Percentiles rank a stretch among this genome's conserved stretches.
phyloP scores from a whole-genome alignment of 2,329 filamentous ascomycete species.

The Bipolaris oryzae region DNA sequence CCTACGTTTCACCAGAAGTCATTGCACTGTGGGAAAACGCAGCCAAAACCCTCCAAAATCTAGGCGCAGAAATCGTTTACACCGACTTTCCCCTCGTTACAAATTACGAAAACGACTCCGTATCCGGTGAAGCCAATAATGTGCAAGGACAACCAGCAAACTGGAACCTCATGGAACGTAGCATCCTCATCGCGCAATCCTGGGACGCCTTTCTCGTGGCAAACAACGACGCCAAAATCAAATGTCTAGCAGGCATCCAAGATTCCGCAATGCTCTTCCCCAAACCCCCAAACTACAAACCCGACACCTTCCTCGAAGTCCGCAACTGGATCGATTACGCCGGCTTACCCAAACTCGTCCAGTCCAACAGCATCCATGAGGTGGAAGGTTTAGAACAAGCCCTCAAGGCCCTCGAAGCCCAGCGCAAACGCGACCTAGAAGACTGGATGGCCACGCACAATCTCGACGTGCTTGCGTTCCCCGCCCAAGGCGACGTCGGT shows the following conservation, averaged over 20 bases:
- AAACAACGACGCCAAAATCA: conserved; percentile 51
- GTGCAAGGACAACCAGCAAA: conserved; percentile 51
- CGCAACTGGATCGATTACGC: conserved; percentile 51
- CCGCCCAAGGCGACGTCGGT: conserved; percentile 59
- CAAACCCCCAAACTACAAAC: conserved; percentile 44
- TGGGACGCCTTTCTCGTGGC: conserved; percentile 59
- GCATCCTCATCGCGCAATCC: conserved; percentile 57
- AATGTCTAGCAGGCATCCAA: conserved; percentile 47
- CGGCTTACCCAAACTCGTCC: conserved; percentile 39
- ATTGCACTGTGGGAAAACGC: conserved; percentile 47
- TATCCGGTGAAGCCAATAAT: conserved; percentile 48
- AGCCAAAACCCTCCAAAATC: conserved; percentile 44
- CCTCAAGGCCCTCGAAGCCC: conserved; percentile 55
- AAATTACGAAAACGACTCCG: conserved; percentile 52
- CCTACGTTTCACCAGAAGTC: conserved; percentile 47
- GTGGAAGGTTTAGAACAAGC: conserved; percentile 53
- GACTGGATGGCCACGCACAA: conserved; percentile 55
- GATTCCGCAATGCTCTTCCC: conserved; percentile 50
- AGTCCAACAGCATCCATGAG: conserved; percentile 48
- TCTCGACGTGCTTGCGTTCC: conserved; percentile 58
- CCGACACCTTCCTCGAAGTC: conserved; percentile 48
- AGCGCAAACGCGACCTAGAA: conserved; percentile 58
- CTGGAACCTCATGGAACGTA: conserved; percentile 57
- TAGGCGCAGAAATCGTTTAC: conserved; percentile 53
- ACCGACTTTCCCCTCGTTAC: conserved; percentile 56